Evolutionary conservation across 495 filamentous ascomycete genomes (phyloP).

Genomic region (Aspergillus nidulans): DNA sequence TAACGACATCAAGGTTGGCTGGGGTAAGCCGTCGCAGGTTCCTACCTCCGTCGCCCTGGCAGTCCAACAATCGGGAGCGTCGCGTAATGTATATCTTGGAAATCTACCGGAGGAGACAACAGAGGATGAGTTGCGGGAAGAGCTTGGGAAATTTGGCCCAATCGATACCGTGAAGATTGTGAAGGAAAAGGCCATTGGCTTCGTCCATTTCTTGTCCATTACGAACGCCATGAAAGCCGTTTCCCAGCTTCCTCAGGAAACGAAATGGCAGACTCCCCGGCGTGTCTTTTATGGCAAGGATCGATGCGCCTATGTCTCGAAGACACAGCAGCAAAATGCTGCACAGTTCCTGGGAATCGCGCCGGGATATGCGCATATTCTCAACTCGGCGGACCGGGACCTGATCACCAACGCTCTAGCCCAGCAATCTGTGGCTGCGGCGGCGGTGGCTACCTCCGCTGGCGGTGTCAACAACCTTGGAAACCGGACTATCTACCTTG

Average conservation of each 20-base stretch:
- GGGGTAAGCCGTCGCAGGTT: constrained; percentile 98
- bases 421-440: constrained; percentile 95
- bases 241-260: constrained; percentile 88
- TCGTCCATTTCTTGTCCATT: constrained; percentile 96
- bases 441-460: constrained; percentile 92
- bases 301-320: constrained; percentile 95
- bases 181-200: constrained; percentile 95
- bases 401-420: constrained; percentile 93
- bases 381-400: constrained; percentile 92
- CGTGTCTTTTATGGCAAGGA: constrained; percentile 99
- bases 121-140: constrained; percentile 90
- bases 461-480: constrained; percentile 96
- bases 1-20: constrained; percentile 98
- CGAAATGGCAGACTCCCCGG: constrained; percentile 92
- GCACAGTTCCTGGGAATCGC: constrained; percentile 97
- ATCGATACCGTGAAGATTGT: constrained; percentile 98
- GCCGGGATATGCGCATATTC: constrained; percentile 92
- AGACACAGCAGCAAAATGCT: constrained; percentile 98
- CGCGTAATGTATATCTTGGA: constrained; percentile 96
- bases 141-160: constrained; percentile 91
- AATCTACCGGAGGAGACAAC: constrained; percentile 85
- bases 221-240: constrained; percentile 99
- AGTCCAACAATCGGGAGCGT: constrained; percentile 95
- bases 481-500: constrained; percentile 95
- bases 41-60: constrained; percentile 94